phyloP scores from a whole-genome alignment of 1,284 basidiomycete species.

The Pseudomicrostroma phylloplanum region DNA sequence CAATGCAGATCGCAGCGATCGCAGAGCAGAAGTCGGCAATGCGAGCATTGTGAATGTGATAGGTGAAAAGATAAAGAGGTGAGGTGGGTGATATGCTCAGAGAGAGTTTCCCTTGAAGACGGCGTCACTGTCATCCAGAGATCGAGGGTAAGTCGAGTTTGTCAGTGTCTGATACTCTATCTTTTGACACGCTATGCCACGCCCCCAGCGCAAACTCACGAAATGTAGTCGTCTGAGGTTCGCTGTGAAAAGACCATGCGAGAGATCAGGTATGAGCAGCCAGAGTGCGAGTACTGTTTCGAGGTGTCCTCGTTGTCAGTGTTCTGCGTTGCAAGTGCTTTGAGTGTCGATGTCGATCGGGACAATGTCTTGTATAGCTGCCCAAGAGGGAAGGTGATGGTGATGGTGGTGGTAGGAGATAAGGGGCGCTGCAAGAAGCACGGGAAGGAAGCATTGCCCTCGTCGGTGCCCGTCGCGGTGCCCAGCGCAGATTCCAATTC shows the following conservation, averaged over 20 bases:
- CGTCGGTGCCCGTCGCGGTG: too few species aligned
- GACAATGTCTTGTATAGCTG: too few species aligned
- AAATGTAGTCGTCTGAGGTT: slow-evolving; percentile 49
- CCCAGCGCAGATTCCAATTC: too few species aligned
- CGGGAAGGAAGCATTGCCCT: too few species aligned
- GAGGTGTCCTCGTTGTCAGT: too few species aligned
- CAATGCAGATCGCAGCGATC: slow-evolving; percentile 17
- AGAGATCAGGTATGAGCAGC: too few species aligned
- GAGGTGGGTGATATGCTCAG: not conserved
- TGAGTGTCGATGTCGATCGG: too few species aligned
- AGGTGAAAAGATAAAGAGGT: slow-evolving; percentile 6
- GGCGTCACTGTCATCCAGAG: slow-evolving; percentile 23
- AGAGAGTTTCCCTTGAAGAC: slow-evolving; percentile 19
- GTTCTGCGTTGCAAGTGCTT: too few species aligned
- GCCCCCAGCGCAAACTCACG: slow-evolving; percentile 20
- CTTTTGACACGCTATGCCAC: slow-evolving; percentile 25
- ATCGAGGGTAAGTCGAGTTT: slow-evolving; percentile 12
- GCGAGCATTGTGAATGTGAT: slow-evolving; percentile 8
- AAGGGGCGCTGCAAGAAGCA: too few species aligned
- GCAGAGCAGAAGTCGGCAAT: slow-evolving; percentile 9
- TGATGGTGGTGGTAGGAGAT: too few species aligned
- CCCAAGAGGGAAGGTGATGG: too few species aligned
- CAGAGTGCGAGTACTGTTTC: too few species aligned
- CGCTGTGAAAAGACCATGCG: slow-evolving; percentile 31
- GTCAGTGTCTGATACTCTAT: slow-evolving; percentile 14